These are phyloP conservation scores for Epicoccum nigrum DNA, from an alignment of 2,329 filamentous ascomycete genomes.

Conservation along the genomic window DNA sequence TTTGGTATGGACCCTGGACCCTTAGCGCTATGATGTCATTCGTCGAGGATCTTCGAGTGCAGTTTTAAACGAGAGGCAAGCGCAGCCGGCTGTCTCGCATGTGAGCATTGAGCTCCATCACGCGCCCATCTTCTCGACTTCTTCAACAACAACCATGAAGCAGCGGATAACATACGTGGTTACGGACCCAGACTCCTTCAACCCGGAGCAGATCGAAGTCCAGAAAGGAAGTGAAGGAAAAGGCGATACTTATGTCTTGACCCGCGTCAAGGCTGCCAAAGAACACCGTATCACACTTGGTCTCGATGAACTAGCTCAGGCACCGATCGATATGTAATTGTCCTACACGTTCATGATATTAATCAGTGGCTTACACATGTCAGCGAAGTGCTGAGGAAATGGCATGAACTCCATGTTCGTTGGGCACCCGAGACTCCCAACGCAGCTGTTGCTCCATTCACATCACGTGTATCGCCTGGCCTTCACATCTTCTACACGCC, in stretches of 20 bases:
- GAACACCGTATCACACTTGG: conserved; percentile 80
- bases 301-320: conserved; percentile 71
- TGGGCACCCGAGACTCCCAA: conserved; percentile 71
- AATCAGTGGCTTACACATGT: conserved; percentile 1
- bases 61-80: conserved; percentile 2
- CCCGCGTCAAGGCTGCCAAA: conserved; percentile 68
- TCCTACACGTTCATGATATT: neutral
- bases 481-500: conserved; percentile 82
- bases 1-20: conserved; percentile 18
- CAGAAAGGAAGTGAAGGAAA: conserved; percentile 30
- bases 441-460: conserved; percentile 70
- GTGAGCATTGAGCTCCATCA: conserved; percentile 13
- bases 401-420: conserved; percentile 76
- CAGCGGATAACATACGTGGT: conserved; percentile 79
- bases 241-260: conserved; percentile 61
- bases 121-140: conserved; percentile 16
- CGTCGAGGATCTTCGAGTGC: conserved; percentile 4
- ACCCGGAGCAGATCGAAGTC: conserved; percentile 68
- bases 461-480: conserved; percentile 77
- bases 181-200: conserved; percentile 68
- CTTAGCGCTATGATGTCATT: conserved; percentile 23
- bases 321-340: conserved; percentile 8
- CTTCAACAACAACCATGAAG: conserved; percentile 60
- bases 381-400: conserved; percentile 66
- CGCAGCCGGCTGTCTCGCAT: conserved; percentile 5